These are phyloP conservation scores for Starmerella stellata DNA, from an alignment of 805 yeast species.

Conservation along the genomic window DNA sequence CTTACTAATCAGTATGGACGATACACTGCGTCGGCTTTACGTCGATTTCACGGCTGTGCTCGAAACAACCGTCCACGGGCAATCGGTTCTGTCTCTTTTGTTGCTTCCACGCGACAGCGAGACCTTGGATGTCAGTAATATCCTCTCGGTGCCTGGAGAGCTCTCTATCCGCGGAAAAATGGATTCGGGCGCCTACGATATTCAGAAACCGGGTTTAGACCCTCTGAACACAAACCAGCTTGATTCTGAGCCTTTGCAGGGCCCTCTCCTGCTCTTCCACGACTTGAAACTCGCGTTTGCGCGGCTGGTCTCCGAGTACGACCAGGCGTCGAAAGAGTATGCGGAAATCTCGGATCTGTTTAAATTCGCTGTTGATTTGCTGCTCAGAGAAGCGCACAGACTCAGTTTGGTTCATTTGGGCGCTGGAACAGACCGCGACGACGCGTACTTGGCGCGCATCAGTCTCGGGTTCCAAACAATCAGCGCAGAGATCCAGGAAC, in stretches of 20 bases:
- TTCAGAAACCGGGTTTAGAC: conserved; percentile 1
- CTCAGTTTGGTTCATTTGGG: conserved; percentile 13
- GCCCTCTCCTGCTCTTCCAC: conserved; percentile 11
- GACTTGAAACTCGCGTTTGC: conserved; percentile 21
- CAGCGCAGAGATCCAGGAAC: conserved; percentile 49
- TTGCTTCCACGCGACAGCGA: conserved; percentile 11
- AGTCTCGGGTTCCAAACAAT: conserved; percentile 18
- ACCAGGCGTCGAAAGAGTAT: conserved; percentile 20
- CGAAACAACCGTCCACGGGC: conserved; percentile 9
- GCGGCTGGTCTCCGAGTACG: conserved; percentile 12
- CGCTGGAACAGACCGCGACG: conserved; percentile 12
- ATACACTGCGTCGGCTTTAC: conserved; percentile 6
- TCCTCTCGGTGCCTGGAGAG: conserved; percentile 7
- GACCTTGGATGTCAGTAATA: conserved; percentile 9
- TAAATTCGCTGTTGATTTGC: conserved; percentile 20
- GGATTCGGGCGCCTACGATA: conserved; percentile 4
- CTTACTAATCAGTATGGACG: not conserved
- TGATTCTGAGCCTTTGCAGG: not conserved
- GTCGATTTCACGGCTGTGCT: conserved; percentile 13
- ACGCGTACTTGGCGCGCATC: conserved; percentile 13
- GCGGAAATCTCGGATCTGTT: conserved; percentile 17
- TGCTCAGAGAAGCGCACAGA: conserved; percentile 22
- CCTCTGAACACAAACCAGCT: not conserved
- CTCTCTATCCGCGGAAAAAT: conserved; percentile 13
- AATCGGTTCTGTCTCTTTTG: conserved; percentile 6